Base-by-base conservation (phyloP, 768 basidiomycete species). In the Lactifluus echinatus region DNA sequence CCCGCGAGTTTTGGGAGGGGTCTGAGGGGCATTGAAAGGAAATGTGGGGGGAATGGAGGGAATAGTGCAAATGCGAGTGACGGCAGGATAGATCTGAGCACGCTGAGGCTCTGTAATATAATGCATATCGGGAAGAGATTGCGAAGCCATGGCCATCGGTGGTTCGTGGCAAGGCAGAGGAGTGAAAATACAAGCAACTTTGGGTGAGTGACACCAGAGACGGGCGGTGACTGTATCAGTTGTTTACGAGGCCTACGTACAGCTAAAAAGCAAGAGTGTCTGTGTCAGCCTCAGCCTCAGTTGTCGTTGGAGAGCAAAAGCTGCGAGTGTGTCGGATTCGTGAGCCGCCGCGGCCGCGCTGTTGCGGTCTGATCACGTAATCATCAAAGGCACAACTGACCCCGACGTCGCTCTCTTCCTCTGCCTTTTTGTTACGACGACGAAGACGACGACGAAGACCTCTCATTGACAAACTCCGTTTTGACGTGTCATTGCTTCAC, bases 31-130 rank as follows among this genome's bases (percentile, higher is more conserved):
- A n/a, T 33, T 43, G 42, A 55, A 59, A 7, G 57, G 53, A 21
- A 59, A 59, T n/a, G 53, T 33, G 10, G 46, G 19, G 4, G 57
- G 57, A 11, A 59, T 43, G 33, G 57, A 55, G 15, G 57, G 53
- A 11, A 59, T 55, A 4, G 57, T 49, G 17, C 10, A 24, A 8
- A 28, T 31, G 14, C 57, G 57, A 36, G 23, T 39, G 47, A 59
- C 26, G 12, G 57, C 53, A 2, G 57, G 53, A 28, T 59, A 50
- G 12, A 55, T 1, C 2, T 59, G 57, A 24, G 57, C 47, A 14
- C 57, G 57, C 8, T 50, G 47, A 7, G 53, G 53, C 48, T 59
- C 57, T 15, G 57, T 54, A 17, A 59, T 46, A 48, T 59, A 59
- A 14, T 36, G 57, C 57, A 59, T 59, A 15, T 59, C 48, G 4